Conservation (phyloP, 768 basidiomycete species). For the Jaapia argillacea region DNA sequence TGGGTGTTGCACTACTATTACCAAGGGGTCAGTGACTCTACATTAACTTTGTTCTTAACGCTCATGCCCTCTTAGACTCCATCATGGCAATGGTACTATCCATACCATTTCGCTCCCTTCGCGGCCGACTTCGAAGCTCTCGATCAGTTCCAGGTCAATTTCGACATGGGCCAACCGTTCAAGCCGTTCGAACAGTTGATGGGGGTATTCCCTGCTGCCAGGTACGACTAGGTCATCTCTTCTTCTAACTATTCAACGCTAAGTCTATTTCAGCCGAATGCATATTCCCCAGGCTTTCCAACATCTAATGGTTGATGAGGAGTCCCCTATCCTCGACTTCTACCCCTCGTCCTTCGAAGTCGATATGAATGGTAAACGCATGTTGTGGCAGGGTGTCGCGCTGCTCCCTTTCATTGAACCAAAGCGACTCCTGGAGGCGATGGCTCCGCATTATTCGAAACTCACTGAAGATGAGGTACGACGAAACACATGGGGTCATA, state of each 20-base stretch:
- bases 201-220: conserved; percentile 94
- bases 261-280: conserved; percentile 43
- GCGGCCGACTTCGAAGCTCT: conserved; percentile 87
- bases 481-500: conserved; percentile 79
- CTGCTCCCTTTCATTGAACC: conserved; percentile 93
- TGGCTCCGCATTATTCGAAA: conserved; percentile 53
- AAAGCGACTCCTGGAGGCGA: conserved; percentile 72
- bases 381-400: conserved; percentile 99
- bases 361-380: conserved; percentile 99
- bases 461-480: conserved; percentile 75
- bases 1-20: conserved; percentile 99
- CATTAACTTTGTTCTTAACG: not conserved
- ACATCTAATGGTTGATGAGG: conserved; percentile 71
- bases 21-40: conserved; percentile 66
- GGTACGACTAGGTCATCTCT: conserved; percentile 33
- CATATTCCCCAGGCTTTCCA: conserved; percentile 89
- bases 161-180: conserved; percentile 80
- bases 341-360: conserved; percentile 89
- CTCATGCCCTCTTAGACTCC: conserved; percentile 41
- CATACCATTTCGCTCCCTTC: conserved; percentile 97
- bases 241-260: conserved; percentile 5
- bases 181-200: conserved; percentile 96
- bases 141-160: conserved; percentile 67
- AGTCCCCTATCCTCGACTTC: conserved; percentile 93
- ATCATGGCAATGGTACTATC: conserved; percentile 99